Evolutionary conservation across 2,329 filamentous ascomycete genomes (phyloP).

Genomic region (Ophiostoma triangulosporum): DNA sequence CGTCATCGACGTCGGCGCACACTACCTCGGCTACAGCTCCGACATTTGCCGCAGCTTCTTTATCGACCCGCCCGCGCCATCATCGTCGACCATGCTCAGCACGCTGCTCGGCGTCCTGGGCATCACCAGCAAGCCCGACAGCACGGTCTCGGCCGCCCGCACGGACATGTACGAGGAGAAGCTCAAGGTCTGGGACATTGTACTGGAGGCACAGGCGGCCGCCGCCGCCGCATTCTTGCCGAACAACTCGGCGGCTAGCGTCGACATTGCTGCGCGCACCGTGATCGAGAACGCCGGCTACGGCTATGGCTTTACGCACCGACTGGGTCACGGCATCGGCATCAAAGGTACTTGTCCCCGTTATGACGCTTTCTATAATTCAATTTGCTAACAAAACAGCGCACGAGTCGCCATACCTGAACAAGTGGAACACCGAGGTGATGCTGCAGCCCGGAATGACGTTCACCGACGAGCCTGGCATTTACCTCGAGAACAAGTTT

Average conservation of each 20-base stretch:
- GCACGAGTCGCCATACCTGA: constrained; percentile 2
- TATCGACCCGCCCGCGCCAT: not conserved
- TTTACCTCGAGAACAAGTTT: not conserved
- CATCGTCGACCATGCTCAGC: not conserved
- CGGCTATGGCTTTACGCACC: constrained; percentile 1
- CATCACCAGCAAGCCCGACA: not conserved
- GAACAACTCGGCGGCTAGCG: not conserved
- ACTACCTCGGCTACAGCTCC: constrained; percentile 2
- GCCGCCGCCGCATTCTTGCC: not conserved
- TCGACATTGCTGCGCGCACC: not conserved
- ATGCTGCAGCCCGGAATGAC: not conserved
- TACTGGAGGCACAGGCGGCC: not conserved
- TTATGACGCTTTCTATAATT: not conserved
- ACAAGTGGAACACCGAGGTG: constrained; percentile 1
- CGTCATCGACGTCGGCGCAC: not conserved
- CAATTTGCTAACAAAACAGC: not conserved
- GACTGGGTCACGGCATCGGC: constrained; percentile 1
- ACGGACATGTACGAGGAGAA: not conserved
- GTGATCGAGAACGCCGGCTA: not conserved
- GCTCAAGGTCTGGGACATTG: not conserved
- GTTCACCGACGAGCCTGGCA: not conserved
- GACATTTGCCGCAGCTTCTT: constrained; percentile 2
- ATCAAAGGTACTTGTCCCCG: not conserved
- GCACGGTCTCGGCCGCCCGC: not conserved
- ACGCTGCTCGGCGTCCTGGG: not conserved